Percentiles rank a stretch among this genome's conserved stretches.
phyloP scores from a whole-genome alignment of 345 rosid species.

The Eucalyptus pauciflora region DNA sequence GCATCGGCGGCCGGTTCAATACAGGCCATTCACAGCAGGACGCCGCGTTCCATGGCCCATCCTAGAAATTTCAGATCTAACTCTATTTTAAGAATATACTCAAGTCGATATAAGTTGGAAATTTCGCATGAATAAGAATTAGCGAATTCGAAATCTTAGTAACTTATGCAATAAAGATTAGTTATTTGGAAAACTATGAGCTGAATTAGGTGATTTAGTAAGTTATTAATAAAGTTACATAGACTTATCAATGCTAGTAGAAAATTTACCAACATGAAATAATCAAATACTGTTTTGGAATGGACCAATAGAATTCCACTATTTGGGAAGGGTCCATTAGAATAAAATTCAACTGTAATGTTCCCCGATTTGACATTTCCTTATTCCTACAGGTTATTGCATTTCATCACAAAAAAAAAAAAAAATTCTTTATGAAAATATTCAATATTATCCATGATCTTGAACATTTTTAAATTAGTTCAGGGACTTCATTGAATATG shows the following conservation, averaged over 20 bases:
- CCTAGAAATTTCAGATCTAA: neutral
- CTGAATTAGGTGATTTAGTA: neutral
- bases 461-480: no score
- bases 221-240: neutral
- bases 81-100: neutral
- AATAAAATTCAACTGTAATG: neutral
- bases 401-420: neutral
- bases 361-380: neutral
- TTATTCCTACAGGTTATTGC: neutral
- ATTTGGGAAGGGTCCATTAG: neutral
- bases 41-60: neutral
- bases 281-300: neutral
- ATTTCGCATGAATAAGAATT: no score
- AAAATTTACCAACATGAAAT: no score
- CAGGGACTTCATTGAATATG: no score
- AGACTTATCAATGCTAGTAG: neutral
- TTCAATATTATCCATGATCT: accelerated
- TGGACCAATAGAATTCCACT: neutral
- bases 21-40: neutral
- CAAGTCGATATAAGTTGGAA: neutral
- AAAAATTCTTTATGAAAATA: no score
- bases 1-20: neutral
- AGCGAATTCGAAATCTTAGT: neutral
- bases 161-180: neutral
- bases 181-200: neutral